These are phyloP conservation scores for Purpureocillium takamizusanense DNA, from an alignment of 2,329 filamentous ascomycete genomes.

Conservation along the genomic window DNA sequence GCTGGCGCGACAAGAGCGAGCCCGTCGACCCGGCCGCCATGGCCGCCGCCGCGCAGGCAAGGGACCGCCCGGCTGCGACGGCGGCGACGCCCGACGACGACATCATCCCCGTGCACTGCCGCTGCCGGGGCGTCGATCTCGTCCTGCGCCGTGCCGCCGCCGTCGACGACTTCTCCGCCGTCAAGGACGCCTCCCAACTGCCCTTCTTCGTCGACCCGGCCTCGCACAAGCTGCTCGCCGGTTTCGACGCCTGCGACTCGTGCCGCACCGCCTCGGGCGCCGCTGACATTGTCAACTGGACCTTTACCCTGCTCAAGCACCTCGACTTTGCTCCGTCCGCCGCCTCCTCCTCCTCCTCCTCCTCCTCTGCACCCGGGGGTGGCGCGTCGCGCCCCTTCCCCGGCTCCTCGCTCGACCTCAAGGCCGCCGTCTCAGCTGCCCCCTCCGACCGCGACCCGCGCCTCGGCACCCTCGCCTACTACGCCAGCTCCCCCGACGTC, in stretches of 20 bases:
- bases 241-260: conserved; percentile 36
- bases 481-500: conserved; percentile 32
- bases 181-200: conserved; percentile 17
- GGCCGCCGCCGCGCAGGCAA: too few species aligned
- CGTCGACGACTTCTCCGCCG: conserved; percentile 14
- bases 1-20: neutral
- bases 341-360: too few species aligned
- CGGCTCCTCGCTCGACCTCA: conserved; percentile 15
- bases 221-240: conserved; percentile 27
- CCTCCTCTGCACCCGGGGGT: too few species aligned
- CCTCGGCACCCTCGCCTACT: conserved; percentile 32
- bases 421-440: conserved; percentile 17
- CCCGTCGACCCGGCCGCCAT: neutral
- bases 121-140: conserved; percentile 36
- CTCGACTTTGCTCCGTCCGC: conserved; percentile 16
- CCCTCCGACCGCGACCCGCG: conserved; percentile 18
- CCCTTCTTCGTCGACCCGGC: conserved; percentile 33
- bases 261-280: conserved; percentile 31
- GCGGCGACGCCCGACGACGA: conserved; percentile 2
- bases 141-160: conserved; percentile 19
- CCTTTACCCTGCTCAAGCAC: conserved; percentile 29
- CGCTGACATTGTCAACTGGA: conserved; percentile 35
- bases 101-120: conserved; percentile 30
- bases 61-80: too few species aligned
- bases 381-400: conserved; percentile 10